phyloP scores from a whole-genome alignment of 2,329 filamentous ascomycete genomes.

The Septoria petroselini region DNA sequence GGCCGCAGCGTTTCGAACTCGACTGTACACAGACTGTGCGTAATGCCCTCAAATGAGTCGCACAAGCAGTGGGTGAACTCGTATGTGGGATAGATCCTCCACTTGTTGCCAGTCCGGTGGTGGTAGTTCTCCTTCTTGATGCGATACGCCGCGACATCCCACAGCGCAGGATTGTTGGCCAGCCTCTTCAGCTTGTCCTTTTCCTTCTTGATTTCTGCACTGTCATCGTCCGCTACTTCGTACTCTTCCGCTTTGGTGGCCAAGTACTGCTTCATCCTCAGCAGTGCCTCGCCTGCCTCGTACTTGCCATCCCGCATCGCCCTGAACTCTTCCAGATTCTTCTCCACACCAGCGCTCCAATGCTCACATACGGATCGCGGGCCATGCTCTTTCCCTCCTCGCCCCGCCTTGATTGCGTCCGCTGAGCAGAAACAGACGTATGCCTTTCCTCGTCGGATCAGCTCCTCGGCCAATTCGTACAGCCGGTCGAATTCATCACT shows the following conservation, averaged over 20 bases:
- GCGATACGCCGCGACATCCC: slow-evolving; percentile 90
- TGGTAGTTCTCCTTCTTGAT: slow-evolving; percentile 72
- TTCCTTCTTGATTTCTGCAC: slow-evolving; percentile 35
- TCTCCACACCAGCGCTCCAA: slow-evolving; percentile 68
- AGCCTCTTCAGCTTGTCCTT: slow-evolving; percentile 37
- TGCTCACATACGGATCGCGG: slow-evolving; percentile 78
- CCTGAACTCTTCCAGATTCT: slow-evolving; percentile 77
- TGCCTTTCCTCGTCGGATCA: slow-evolving; percentile 66
- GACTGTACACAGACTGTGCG: slow-evolving; percentile 87
- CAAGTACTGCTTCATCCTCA: slow-evolving; percentile 92
- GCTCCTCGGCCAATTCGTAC: slow-evolving; percentile 82
- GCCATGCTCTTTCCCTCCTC: slow-evolving; percentile 68
- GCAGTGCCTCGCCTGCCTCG: slow-evolving; percentile 73
- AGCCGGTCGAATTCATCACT: slow-evolving; percentile 86
- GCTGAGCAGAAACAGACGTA: slow-evolving; percentile 85
- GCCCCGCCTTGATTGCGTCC: slow-evolving; percentile 78
- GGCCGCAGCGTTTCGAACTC: slow-evolving; percentile 83
- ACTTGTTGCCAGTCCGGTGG: slow-evolving; percentile 74
- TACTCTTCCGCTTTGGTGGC: slow-evolving; percentile 44
- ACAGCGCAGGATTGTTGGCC: slow-evolving; percentile 88
- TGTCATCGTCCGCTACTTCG: slow-evolving; percentile 34
- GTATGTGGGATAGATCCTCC: slow-evolving; percentile 94
- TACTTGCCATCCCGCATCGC: slow-evolving; percentile 92
- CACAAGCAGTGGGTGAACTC: slow-evolving; percentile 84
- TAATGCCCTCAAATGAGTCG: slow-evolving; percentile 88